phyloP scores from a whole-genome alignment of 176 grass and related monocot species.

The Aegilops tauschii region DNA sequence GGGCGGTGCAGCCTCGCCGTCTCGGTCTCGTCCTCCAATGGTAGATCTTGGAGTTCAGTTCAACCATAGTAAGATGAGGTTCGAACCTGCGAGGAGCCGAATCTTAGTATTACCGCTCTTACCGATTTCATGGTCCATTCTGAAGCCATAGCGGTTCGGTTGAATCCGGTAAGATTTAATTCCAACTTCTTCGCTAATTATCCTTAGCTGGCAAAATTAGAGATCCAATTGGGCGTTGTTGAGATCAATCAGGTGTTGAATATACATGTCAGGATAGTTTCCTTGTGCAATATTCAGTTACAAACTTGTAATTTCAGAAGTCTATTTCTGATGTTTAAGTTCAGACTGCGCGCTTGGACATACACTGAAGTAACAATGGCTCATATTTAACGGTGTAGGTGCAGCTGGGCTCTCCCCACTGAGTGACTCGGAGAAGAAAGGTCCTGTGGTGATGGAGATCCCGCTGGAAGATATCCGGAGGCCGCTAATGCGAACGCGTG shows the following conservation, averaged over 20 bases:
- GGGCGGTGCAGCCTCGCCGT: conserved; percentile 7
- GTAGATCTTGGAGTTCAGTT: not conserved
- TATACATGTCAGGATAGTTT: not conserved
- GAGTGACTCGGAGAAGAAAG: conserved; percentile 42
- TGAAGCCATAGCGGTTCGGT: not conserved
- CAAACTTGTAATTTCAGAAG: not conserved
- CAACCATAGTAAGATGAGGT: not conserved
- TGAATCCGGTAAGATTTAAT: not conserved
- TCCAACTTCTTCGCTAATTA: not conserved
- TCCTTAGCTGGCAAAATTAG: not conserved
- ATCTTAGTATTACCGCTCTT: not conserved
- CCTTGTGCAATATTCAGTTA: not conserved
- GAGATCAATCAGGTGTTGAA: not conserved
- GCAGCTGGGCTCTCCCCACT: conserved; percentile 7
- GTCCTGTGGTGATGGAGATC: conserved; percentile 75
- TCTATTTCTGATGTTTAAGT: not conserved
- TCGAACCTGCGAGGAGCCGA: not conserved
- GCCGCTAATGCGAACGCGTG: conserved; percentile 4
- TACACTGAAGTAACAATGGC: not conserved
- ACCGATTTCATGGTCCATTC: not conserved
- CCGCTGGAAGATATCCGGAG: conserved; percentile 70
- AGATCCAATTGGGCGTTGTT: not conserved
- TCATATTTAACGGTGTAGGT: conserved; percentile 4
- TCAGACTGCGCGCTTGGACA: not conserved
- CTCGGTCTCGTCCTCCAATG: conserved; percentile 29